Conservation (phyloP, 306 rosid genomes). For the Lathyrus oleraceus region DNA sequence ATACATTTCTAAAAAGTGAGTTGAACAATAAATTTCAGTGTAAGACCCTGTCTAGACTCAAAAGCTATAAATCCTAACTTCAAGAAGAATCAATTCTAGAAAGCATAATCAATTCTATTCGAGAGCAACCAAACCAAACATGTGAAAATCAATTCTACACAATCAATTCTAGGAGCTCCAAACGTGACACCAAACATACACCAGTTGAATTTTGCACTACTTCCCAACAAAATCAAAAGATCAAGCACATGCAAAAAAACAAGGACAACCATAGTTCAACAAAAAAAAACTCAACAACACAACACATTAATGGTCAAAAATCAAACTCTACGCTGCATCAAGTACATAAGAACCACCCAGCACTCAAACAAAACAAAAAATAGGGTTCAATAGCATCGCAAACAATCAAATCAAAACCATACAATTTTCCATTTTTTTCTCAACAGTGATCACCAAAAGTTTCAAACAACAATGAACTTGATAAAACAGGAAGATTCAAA, state of each 20-base stretch:
- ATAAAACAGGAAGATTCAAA: slow-evolving; percentile 19
- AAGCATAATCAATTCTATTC: too few species aligned
- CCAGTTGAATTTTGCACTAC: not conserved
- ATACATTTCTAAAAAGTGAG: too few species aligned
- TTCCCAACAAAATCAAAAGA: slow-evolving; percentile 13
- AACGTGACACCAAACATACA: too few species aligned
- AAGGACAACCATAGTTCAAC: not conserved
- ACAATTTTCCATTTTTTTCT: not conserved
- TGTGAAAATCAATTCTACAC: too few species aligned
- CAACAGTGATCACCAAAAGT: slow-evolving; percentile 11
- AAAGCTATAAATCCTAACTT: too few species aligned
- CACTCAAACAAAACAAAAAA: not conserved
- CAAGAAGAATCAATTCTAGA: too few species aligned
- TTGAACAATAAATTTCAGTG: too few species aligned
- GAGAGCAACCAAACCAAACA: too few species aligned
- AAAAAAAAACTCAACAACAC: slow-evolving; percentile 4
- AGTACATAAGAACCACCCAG: not conserved
- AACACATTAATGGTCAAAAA: slow-evolving; percentile 11
- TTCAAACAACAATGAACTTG: slow-evolving; percentile 1
- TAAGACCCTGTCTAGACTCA: too few species aligned
- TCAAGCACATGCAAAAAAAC: not conserved
- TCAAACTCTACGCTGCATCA: slow-evolving; percentile 13
- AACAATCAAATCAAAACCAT: slow-evolving; percentile 19
- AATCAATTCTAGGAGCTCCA: too few species aligned
- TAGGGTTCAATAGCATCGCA: not conserved